These are phyloP conservation scores for Epipyxis sp. DNA, from an alignment of 108 stramenopile species.

Conservation along the genomic window DNA sequence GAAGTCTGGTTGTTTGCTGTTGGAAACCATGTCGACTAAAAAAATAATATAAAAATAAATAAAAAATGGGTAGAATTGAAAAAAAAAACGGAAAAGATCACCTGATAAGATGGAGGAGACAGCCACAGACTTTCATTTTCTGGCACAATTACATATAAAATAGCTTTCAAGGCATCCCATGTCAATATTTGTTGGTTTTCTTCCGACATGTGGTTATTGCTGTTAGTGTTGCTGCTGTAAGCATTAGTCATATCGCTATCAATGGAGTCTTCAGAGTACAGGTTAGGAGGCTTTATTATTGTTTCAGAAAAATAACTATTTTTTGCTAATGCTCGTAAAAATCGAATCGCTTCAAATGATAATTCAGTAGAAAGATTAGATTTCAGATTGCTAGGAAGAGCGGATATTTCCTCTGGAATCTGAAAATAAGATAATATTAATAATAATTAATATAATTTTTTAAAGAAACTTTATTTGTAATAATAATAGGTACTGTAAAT, in stretches of 20 bases:
- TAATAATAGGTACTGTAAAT: constrained; percentile 1
- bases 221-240: too few relatives aligned
- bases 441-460: background rate
- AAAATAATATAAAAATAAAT: background rate
- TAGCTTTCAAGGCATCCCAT: background rate
- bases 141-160: background rate
- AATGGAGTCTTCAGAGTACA: background rate
- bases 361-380: background rate
- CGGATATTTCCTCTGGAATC: background rate
- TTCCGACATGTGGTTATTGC: too few relatives aligned
- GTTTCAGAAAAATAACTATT: background rate
- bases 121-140: background rate
- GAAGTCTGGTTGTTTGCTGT: background rate
- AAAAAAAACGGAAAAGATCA: background rate
- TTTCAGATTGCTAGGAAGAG: background rate
- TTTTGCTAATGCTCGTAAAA: background rate
- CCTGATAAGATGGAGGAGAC: background rate
- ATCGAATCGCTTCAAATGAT: background rate
- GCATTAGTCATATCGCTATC: background rate
- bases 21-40: background rate
- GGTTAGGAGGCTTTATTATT: background rate
- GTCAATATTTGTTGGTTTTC: background rate
- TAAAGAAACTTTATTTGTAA: background rate
- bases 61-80: background rate
- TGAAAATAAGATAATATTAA: background rate